Base-by-base conservation (phyloP, 2,329 filamentous ascomycete species). In the Pleurostoma richardsiae region DNA sequence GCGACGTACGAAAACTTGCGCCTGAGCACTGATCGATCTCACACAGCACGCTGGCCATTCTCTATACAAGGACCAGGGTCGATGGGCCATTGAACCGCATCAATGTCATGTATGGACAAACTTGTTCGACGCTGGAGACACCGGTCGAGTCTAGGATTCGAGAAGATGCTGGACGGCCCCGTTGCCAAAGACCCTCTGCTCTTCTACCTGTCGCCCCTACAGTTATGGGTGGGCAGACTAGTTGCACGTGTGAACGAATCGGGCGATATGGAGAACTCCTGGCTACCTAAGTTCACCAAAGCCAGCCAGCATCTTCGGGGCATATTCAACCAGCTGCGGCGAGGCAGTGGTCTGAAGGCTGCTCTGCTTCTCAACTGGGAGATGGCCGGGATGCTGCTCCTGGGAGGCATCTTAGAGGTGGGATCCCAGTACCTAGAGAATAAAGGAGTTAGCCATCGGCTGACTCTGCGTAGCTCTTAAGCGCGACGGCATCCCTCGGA, bases 311-410 rank as follows among this genome's bases (percentile, higher is more conserved):
- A 40, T 19, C 38, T 45, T 3, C 43, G 43, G 4, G n/a, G 29
- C 8, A 39, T 41, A 28, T 45, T 45, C 19, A 27, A 36, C 29
- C 19, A 6, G 38, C 30, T 45, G 29, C n/a, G 38, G 27, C 41
- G 38, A 10, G 29, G 28, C 19, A 36, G 41, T 7, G n/a, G 38
- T 4, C n/a, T 39, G 29, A 45, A 40, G 7, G n/a, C 43, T 7
- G 43, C n/a, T 30, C 41, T 45, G 38, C 10, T 45, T 10, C 36
- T 40, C 10, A 36, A 45, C 4, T 45, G 43, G 43, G 43, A 45
- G 29, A 45, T 31, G 6, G 43, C 38, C 10, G 43, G 43, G 5
- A 45, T 45, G 43, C 43, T 45, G 10, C 28, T 40, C 6, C 10
- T 45, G 28, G 43, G 43, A 27, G 43, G 40, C 6, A n/a, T 10